phyloP scores from a whole-genome alignment of 148 eudicot species.

The Persicaria maculosa region DNA sequence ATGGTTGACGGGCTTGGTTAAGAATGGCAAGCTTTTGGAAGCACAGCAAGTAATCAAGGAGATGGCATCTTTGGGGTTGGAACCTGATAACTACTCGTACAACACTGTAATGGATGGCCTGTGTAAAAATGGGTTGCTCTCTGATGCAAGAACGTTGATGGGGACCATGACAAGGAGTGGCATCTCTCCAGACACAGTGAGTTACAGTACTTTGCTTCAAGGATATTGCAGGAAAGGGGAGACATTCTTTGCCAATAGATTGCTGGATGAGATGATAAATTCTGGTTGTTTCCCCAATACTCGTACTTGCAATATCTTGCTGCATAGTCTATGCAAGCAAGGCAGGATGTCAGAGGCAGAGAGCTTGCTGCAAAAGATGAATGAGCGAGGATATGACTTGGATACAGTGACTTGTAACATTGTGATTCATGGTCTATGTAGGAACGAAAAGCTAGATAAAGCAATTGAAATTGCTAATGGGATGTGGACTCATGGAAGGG shows the following conservation, averaged over 20 bases:
- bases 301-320: slow-evolving; percentile 72
- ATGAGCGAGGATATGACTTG: slow-evolving; percentile 61
- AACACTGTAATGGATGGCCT: slow-evolving; percentile 70
- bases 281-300: slow-evolving; percentile 55
- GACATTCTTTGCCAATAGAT: slow-evolving; percentile 50
- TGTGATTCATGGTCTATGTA: slow-evolving; percentile 79
- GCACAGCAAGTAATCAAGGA: slow-evolving; percentile 55
- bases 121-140: slow-evolving; percentile 63
- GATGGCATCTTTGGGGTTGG: slow-evolving; percentile 39
- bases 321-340: slow-evolving; percentile 78
- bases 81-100: slow-evolving; percentile 52
- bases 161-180: slow-evolving; percentile 45
- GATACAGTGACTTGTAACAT: slow-evolving; percentile 85
- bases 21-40: slow-evolving; percentile 60
- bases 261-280: slow-evolving; percentile 62
- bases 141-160: slow-evolving; percentile 58
- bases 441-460: slow-evolving; percentile 68
- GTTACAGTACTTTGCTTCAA: slow-evolving; percentile 68
- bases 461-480: slow-evolving; percentile 70
- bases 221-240: slow-evolving; percentile 71
- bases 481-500: slow-evolving; percentile 85
- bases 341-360: slow-evolving; percentile 76
- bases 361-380: slow-evolving; percentile 70
- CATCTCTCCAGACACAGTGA: slow-evolving; percentile 58
- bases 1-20: slow-evolving; percentile 68